Evolutionary conservation across 2,329 filamentous ascomycete genomes (phyloP).

Genomic region (Pseudocercospora crystallina): DNA sequence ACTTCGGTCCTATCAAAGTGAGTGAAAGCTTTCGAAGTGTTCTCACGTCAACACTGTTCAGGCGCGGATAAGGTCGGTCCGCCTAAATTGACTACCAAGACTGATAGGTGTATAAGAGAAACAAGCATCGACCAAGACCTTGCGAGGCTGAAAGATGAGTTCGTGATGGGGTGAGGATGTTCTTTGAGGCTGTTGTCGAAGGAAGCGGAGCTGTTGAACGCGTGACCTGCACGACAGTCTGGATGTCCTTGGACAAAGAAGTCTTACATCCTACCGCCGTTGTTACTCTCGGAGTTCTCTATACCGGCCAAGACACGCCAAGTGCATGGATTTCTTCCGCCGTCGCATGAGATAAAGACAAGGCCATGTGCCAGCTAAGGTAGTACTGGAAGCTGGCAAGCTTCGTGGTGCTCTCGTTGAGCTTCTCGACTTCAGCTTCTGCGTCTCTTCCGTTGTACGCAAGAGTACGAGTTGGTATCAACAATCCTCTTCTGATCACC

Average conservation of each 20-base stretch:
- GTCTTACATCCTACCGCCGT: background rate
- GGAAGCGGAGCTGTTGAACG: background rate
- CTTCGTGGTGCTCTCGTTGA: background rate
- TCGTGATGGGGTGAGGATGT: background rate
- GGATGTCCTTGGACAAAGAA: background rate
- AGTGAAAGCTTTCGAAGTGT: background rate
- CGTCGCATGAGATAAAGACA: slow-evolving; percentile 9
- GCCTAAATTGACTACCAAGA: slow-evolving; percentile 1
- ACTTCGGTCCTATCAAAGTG: background rate
- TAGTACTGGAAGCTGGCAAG: background rate
- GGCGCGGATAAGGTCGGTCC: background rate
- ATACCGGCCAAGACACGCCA: slow-evolving; percentile 11
- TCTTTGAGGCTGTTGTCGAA: background rate
- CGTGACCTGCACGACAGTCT: no score
- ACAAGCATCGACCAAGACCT: no score
- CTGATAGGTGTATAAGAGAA: background rate
- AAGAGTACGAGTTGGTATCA: background rate
- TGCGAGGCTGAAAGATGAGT: background rate
- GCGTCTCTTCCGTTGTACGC: background rate
- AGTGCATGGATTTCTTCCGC: slow-evolving; percentile 12
- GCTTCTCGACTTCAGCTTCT: slow-evolving; percentile 5
- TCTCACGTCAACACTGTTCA: no score
- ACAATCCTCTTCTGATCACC: background rate
- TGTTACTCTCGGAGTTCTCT: slow-evolving; percentile 9
- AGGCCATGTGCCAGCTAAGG: no score